These are phyloP conservation scores for Lyophyllum shimeji DNA, from an alignment of 768 basidiomycete genomes.

Conservation along the genomic window DNA sequence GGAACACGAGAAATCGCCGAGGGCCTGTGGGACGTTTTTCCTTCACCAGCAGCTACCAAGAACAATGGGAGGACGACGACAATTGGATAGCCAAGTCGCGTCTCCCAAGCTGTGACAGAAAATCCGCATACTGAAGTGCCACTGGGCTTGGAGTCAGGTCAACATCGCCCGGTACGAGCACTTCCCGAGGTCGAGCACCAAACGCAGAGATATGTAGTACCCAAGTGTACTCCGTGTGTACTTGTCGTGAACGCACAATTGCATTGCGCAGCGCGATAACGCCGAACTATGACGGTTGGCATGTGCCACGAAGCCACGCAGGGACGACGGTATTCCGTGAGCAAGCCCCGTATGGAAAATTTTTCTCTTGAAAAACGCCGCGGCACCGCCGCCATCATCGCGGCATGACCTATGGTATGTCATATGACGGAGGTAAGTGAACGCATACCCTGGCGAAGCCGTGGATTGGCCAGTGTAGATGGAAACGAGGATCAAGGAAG, in stretches of 20 bases:
- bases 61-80: background rate
- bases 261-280: background rate
- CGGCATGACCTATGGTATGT: background rate
- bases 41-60: background rate
- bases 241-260: background rate
- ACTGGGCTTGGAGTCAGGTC: background rate
- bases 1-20: background rate
- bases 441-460: background rate
- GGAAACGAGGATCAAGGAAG: background rate
- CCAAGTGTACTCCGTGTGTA: background rate
- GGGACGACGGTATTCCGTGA: constrained; percentile 6
- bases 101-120: background rate
- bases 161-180: background rate
- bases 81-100: background rate
- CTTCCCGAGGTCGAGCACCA: background rate
- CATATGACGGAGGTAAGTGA: constrained; percentile 3
- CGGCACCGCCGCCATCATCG: background rate
- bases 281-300: background rate
- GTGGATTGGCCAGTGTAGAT: background rate
- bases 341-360: constrained; percentile 1
- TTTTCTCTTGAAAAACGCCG: background rate
- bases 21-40: background rate
- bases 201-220: background rate
- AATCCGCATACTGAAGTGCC: background rate
- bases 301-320: background rate